Base-by-base conservation (phyloP, 116 monocot species). In the Trichopus zeylanicus region DNA sequence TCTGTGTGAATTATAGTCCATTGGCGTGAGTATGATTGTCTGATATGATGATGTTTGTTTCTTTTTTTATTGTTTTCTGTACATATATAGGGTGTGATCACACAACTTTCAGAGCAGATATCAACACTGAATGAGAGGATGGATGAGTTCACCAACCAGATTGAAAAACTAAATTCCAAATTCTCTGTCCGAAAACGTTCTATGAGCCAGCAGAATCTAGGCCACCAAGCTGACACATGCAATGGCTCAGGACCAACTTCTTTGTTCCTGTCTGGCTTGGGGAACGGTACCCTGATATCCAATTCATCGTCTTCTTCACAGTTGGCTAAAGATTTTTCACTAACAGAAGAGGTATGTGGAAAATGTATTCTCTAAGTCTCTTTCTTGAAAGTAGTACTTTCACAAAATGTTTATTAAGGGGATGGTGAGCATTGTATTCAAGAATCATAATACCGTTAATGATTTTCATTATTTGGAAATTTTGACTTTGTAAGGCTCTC, bases 321-420 rank as follows among this genome's bases (percentile, higher is more conserved):
- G 56, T 55, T 99, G 48, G 61, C 64, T 18, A 87, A 82, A 58
- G 98, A 98, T 25, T 82, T 77, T 53, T 65, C 85, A 32, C 19
- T 99, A 13, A 61, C 81, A 53, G 99, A 99, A 64, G 99, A 99
- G 99, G 92, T 99, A 83, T n/a, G 31, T 6, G n/a, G n/a, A n/a
- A n/a, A n/a, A n/a, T n/a, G n/a, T n/a, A n/a, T n/a, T n/a, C n/a
- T n/a, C n/a, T n/a, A n/a, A n/a, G n/a, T n/a, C n/a, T n/a, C n/a
- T n/a, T n/a, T n/a, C n/a, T n/a, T n/a, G n/a, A n/a, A n/a, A n/a
- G n/a, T n/a, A n/a, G n/a, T n/a, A n/a, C n/a, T n/a, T n/a, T n/a
- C n/a, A n/a, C n/a, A n/a, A n/a, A n/a, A n/a, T n/a, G n/a, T n/a
- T n/a, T n/a, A n/a, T n/a, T n/a, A n/a, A n/a, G n/a, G n/a, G n/a